Percentiles rank a stretch among this genome's conserved stretches.
phyloP scores from a whole-genome alignment of 2,329 filamentous ascomycete species.

The Diaporthe sp. region DNA sequence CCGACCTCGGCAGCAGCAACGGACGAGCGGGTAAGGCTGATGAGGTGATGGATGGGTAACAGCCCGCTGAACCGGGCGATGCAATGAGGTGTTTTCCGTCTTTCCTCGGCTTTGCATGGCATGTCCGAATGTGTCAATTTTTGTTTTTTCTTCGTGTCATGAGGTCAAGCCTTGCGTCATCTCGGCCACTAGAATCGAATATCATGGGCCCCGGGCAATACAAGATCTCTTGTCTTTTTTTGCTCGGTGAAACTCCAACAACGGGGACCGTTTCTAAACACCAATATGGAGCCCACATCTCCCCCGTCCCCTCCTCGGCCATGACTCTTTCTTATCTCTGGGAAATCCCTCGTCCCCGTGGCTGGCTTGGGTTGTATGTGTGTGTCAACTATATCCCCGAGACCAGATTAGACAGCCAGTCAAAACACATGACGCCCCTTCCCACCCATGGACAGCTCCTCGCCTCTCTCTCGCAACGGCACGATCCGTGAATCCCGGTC shows the following conservation, averaged over 20 bases:
- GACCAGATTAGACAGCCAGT: neutral
- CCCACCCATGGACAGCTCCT: neutral
- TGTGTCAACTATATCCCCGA: constrained; percentile 19
- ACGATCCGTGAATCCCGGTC: constrained; percentile 19
- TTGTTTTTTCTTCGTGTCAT: constrained; percentile 31
- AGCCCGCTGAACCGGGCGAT: constrained; percentile 33
- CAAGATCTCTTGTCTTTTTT: constrained; percentile 14
- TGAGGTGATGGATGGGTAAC: constrained; percentile 14
- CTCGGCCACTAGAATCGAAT: neutral
- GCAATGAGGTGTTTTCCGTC: constrained; percentile 22
- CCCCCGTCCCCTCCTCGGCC: neutral
- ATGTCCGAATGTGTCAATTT: constrained; percentile 31
- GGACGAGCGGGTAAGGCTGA: constrained; percentile 40
- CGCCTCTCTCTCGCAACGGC: constrained; percentile 17
- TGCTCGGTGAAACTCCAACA: constrained; percentile 16
- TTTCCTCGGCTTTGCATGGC: constrained; percentile 26
- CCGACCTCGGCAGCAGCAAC: constrained; percentile 41
- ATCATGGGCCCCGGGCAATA: neutral
- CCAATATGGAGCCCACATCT: constrained; percentile 8
- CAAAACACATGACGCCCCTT: neutral
- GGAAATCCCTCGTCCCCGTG: neutral
- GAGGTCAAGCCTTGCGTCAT: constrained; percentile 1
- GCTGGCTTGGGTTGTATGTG: neutral
- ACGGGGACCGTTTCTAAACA: constrained; percentile 25
- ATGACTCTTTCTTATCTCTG: constrained; percentile 26